phyloP scores from a whole-genome alignment of 78 protist genomes.

The Tieghemostelium lacteum region DNA sequence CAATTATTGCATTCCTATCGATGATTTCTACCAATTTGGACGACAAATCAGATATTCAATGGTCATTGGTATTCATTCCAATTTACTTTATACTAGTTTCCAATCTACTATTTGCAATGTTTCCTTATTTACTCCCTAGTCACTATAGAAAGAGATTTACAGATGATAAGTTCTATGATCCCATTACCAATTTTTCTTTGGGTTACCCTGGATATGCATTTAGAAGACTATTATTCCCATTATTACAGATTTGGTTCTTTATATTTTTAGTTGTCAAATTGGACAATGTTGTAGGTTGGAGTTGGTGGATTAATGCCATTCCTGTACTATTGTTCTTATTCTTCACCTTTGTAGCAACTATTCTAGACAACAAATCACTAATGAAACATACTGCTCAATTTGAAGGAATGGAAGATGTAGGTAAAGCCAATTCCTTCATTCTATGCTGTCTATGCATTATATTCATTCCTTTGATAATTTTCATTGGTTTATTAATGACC shows the following conservation, averaged over 20 bases:
- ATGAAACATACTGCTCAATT: not conserved
- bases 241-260: slow-evolving; percentile 15
- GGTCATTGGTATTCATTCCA: slow-evolving; percentile 50
- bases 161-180: not conserved
- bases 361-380: not conserved
- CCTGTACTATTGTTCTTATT: slow-evolving; percentile 10
- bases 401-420: not conserved
- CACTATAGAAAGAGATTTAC: slow-evolving; percentile 2
- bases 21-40: slow-evolving; percentile 1
- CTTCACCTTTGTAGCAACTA: not conserved
- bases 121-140: not conserved
- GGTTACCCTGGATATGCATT: slow-evolving; percentile 22
- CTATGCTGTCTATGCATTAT: not conserved
- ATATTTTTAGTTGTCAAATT: slow-evolving; percentile 9
- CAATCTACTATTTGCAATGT: not conserved
- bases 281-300: slow-evolving; percentile 42
- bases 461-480: slow-evolving; percentile 13
- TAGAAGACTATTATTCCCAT: not conserved
- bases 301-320: slow-evolving; percentile 54
- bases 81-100: not conserved
- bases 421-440: not conserved
- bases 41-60: not conserved
- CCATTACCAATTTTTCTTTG: slow-evolving; percentile 15
- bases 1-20: not conserved
- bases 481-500: slow-evolving; percentile 18